Evolutionary conservation across 2,329 filamentous ascomycete species (phyloP), one percentile per base, ranked within the genome.

Genomic region (Colletotrichum lupini): DNA sequence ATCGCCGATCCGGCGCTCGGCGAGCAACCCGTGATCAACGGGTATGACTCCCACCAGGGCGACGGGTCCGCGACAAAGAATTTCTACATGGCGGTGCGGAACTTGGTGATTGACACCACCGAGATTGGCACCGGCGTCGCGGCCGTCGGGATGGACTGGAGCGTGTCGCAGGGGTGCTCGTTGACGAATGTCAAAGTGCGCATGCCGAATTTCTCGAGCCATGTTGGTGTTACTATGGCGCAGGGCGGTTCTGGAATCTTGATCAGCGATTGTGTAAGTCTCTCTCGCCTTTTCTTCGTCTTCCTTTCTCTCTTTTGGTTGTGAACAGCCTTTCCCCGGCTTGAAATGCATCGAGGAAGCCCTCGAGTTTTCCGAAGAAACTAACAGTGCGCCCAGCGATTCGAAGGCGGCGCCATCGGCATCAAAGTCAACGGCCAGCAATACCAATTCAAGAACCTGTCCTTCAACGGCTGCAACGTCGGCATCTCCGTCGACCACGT

Each of bases 141-240:
- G 30, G 78, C 77, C 24, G 76, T 72, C 2, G 77, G 75, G 6
- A 74, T 82, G 52, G 77, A 81, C 30, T 82, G 80, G 79, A 78
- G 77, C 14, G 79, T 82, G 22, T 78, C 77, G 16, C 80, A 82
- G 61, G 78, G 75, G 28, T 80, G 78, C 60, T 77, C 77, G 37
- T 67, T 82, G 22, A 76, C 74, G 30, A 80, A 81, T 55, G 76
- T 82, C 1, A 67, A 79, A 16, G 75, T 85, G 68, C 76, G 76
- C 42, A 83, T 85, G 82, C 79, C 82, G 1, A 75, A 73, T 28
- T 75, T 71, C 32, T 80, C 79, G n/a, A 77, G 78, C 14, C 83
- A 85, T 60, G 76, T 79, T 5, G 83, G 82, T 1, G 74, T 84
- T 37, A 78, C 79, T 16, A 81, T 81, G 70, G 81, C 80, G 30